phyloP scores from a whole-genome alignment of 306 rosid genomes.

The Cicer chorassanicum region DNA sequence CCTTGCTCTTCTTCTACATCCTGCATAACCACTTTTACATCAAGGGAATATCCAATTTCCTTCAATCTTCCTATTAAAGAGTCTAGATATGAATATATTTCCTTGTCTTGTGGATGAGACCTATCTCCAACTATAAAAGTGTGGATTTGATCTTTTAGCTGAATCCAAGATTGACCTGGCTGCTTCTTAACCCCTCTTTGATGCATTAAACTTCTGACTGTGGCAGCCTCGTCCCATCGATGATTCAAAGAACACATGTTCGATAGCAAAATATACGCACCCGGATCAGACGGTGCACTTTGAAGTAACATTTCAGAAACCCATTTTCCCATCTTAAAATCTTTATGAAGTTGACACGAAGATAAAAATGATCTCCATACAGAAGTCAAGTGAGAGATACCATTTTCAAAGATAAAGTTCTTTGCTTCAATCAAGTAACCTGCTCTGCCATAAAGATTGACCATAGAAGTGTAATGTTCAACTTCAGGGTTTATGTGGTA shows the following conservation, averaged over 20 bases:
- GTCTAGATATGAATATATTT: constrained; percentile 65
- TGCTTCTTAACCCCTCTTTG: constrained; percentile 71
- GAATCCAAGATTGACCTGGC: constrained; percentile 90
- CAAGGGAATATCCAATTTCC: constrained; percentile 71
- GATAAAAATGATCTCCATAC: constrained; percentile 83
- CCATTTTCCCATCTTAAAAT: constrained; percentile 75
- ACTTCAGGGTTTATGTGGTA: constrained; percentile 65
- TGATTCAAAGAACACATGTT: constrained; percentile 65
- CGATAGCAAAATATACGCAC: constrained; percentile 67
- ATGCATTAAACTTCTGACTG: constrained; percentile 69
- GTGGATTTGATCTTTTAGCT: constrained; percentile 68
- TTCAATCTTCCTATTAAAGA: constrained; percentile 67
- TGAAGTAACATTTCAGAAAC: constrained; percentile 65
- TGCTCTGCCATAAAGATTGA: constrained; percentile 90
- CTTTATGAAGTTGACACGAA: constrained; percentile 72
- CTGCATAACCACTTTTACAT: constrained; percentile 61
- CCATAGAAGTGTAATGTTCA: constrained; percentile 87
- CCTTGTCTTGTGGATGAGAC: constrained; percentile 56
- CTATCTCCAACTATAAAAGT: constrained; percentile 65
- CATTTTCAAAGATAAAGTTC: constrained; percentile 62
- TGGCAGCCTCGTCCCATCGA: constrained; percentile 80
- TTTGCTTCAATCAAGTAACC: constrained; percentile 69
- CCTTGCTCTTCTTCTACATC: constrained; percentile 84
- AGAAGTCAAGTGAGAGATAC: constrained; percentile 62
- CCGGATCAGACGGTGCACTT: constrained; percentile 71